These are phyloP conservation scores for Aspergillus japonicus DNA, from an alignment of 2,329 filamentous ascomycete species.

Conservation along the genomic window DNA sequence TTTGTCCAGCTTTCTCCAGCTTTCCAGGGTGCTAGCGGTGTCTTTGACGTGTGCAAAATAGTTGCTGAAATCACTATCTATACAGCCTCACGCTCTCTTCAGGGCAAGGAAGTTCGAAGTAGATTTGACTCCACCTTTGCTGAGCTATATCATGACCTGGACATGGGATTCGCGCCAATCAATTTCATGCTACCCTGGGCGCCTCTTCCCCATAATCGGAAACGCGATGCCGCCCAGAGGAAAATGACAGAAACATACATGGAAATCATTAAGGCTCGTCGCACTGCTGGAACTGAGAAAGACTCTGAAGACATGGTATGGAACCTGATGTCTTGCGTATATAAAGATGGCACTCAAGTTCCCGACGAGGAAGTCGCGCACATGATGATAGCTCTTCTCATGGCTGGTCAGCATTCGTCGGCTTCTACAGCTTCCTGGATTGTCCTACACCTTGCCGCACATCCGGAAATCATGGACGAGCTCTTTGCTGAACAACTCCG, in stretches of 20 bases:
- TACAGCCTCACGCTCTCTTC: slow-evolving; percentile 80
- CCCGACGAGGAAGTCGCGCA: slow-evolving; percentile 83
- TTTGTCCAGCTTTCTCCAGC: slow-evolving; percentile 67
- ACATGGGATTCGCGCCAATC: slow-evolving; percentile 84
- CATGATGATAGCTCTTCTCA: slow-evolving; percentile 91
- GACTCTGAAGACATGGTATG: slow-evolving; percentile 78
- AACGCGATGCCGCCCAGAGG: slow-evolving; percentile 73
- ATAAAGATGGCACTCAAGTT: slow-evolving; percentile 78
- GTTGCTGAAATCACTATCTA: slow-evolving; percentile 89
- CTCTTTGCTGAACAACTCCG: slow-evolving; percentile 78
- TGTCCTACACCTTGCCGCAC: slow-evolving; percentile 72
- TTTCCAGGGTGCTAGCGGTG: slow-evolving; percentile 68
- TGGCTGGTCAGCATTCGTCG: slow-evolving; percentile 89
- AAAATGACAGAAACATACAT: slow-evolving; percentile 81
- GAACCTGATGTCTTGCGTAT: slow-evolving; percentile 80
- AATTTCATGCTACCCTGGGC: slow-evolving; percentile 91
- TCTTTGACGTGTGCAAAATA: slow-evolving; percentile 68
- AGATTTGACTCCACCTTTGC: slow-evolving; percentile 80
- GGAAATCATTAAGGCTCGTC: slow-evolving; percentile 74
- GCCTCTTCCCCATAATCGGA: slow-evolving; percentile 82
- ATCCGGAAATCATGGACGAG: slow-evolving; percentile 77
- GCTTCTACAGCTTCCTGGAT: slow-evolving; percentile 85
- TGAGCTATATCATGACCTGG: slow-evolving; percentile 80
- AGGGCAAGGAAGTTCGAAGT: slow-evolving; percentile 78
- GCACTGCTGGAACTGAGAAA: slow-evolving; percentile 52